Conservation (phyloP, 2,329 filamentous ascomycete species). For the Hypoxylon sp. region DNA sequence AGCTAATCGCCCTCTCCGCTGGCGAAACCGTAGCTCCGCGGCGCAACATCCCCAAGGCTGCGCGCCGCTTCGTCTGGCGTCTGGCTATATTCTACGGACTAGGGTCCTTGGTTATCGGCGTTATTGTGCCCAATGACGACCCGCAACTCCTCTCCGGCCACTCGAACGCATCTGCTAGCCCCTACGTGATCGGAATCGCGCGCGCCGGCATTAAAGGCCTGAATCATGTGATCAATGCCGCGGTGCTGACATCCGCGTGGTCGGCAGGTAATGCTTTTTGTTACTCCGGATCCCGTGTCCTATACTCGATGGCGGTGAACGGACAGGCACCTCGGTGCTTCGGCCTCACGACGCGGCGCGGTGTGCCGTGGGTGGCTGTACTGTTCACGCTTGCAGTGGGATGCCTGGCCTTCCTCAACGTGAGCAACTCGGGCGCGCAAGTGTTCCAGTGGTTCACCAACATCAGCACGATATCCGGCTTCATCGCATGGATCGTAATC, state of each 20-base stretch:
- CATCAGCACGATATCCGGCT: conserved; percentile 74
- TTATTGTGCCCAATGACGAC: conserved; percentile 77
- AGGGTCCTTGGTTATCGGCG: conserved; percentile 73
- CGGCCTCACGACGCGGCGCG: conserved; percentile 70
- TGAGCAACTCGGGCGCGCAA: conserved; percentile 71
- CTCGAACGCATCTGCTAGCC: conserved; percentile 73
- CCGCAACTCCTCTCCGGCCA: conserved; percentile 69
- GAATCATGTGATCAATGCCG: conserved; percentile 77
- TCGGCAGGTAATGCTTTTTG: conserved; percentile 73
- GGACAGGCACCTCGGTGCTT: conserved; percentile 77
- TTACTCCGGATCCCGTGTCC: conserved; percentile 78
- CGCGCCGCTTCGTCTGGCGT: conserved; percentile 73
- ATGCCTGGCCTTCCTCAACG: conserved; percentile 78
- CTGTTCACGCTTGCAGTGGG: conserved; percentile 72
- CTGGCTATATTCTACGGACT: conserved; percentile 75
- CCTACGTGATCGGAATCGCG: conserved; percentile 78
- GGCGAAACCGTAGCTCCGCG: conserved; percentile 76
- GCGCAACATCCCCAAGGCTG: conserved; percentile 76
- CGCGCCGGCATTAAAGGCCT: conserved; percentile 74
- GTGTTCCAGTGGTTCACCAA: conserved; percentile 82
- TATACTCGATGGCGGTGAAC: conserved; percentile 77
- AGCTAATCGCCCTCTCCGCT: conserved; percentile 74
- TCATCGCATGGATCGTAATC: conserved; percentile 73
- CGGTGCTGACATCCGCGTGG: conserved; percentile 76
- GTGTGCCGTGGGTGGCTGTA: conserved; percentile 72